A percentile compares a stretch with the other conserved stretches of the same genome.
These are phyloP conservation scores for Sanghuangporus baumii DNA, from an alignment of 1,284 basidiomycete species.

Conservation along the genomic window DNA sequence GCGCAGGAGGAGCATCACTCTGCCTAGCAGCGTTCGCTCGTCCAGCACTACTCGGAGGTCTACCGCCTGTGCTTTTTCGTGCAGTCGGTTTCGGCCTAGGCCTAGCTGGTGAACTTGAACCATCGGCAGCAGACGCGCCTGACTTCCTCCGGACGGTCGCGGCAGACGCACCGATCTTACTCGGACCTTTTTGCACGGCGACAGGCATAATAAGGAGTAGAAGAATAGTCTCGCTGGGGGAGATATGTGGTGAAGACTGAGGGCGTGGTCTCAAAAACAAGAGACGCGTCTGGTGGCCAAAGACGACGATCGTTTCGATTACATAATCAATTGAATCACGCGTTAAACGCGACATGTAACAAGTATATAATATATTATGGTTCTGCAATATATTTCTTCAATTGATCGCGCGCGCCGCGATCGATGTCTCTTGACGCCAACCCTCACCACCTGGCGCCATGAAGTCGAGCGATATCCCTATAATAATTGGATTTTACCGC, in stretches of 20 bases:
- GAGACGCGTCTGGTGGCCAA: slow-evolving; percentile 9
- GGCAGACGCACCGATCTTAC: slow-evolving; percentile 4
- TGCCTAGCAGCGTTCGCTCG: slow-evolving; percentile 2
- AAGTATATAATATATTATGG: too few species aligned
- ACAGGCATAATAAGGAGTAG: slow-evolving; percentile 5
- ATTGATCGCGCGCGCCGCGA: not conserved
- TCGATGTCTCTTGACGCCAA: not conserved
- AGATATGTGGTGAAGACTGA: not conserved
- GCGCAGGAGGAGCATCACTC: slow-evolving; percentile 6
- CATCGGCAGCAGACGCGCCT: slow-evolving; percentile 35
- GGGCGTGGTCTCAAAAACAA: not conserved
- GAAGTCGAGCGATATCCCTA: not conserved
- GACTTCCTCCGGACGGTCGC: slow-evolving; percentile 28
- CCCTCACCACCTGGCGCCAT: not conserved
- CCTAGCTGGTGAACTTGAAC: slow-evolving; percentile 38
- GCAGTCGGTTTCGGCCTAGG: slow-evolving; percentile 51
- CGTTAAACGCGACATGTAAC: not conserved
- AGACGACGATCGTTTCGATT: not conserved
- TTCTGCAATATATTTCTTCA: too few species aligned
- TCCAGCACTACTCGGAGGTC: slow-evolving; percentile 31
- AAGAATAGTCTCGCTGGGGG: not conserved
- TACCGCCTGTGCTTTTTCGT: slow-evolving; percentile 70
- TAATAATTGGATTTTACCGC: slow-evolving; percentile 65
- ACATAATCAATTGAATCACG: not conserved
- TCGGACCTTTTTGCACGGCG: slow-evolving; percentile 10